These are phyloP conservation scores for Tanacetum coccineum DNA, from an alignment of 129 eudicot genomes.

Conservation along the genomic window DNA sequence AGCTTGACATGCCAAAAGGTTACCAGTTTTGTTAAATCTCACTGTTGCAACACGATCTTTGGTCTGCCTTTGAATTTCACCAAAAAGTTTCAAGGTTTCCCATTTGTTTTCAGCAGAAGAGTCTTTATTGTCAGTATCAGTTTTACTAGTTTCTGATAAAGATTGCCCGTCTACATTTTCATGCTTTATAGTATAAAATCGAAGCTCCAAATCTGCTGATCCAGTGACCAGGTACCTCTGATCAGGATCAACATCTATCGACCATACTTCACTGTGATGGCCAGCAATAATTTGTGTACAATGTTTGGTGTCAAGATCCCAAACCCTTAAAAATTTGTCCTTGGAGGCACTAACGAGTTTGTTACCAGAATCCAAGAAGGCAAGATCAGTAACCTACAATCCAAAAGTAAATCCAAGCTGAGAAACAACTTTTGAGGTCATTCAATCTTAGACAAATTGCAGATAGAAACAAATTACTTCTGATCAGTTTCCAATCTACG, in stretches of 20 bases:
- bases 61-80: constrained; percentile 80
- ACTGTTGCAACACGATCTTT: constrained; percentile 84
- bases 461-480: not conserved
- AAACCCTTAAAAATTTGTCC: constrained; percentile 90
- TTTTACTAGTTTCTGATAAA: constrained; percentile 17
- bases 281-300: constrained; percentile 93
- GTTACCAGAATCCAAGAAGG: constrained; percentile 76
- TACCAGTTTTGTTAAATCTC: constrained; percentile 78
- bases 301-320: constrained; percentile 98
- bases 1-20: constrained; percentile 79
- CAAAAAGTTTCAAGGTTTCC: constrained; percentile 83
- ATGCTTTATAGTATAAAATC: constrained; percentile 60
- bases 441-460: not conserved
- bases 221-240: constrained; percentile 86
- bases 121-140: constrained; percentile 26
- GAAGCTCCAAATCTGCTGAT: constrained; percentile 79
- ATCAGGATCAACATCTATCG: constrained; percentile 67
- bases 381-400: constrained; percentile 84
- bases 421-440: no score
- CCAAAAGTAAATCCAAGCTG: constrained; percentile 7
- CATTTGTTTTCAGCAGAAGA: constrained; percentile 53
- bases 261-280: constrained; percentile 98
- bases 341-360: constrained; percentile 87
- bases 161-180: constrained; percentile 40
- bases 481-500: not conserved